Evolutionary conservation across 768 basidiomycete genomes (phyloP), one percentile per base, ranked within the genome.

Genomic region (Panaeolus cyanescens): DNA sequence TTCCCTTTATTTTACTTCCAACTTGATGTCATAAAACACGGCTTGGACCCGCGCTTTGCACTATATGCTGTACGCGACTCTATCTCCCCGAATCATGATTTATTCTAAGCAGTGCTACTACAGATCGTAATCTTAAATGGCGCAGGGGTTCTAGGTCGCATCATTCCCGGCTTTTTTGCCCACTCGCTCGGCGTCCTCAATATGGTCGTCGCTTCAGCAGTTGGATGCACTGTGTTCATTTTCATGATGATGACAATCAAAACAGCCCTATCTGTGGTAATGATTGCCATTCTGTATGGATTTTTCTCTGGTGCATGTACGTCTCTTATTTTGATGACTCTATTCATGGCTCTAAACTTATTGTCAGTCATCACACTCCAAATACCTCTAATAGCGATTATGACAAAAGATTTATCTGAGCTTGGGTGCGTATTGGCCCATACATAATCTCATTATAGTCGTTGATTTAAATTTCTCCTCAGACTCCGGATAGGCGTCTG

Each of bases 1-100:
- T 83, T 77, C 53, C 84, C 85, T 0, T 72, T 84, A 13, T 87
- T 85, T 70, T 88, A 83, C 66, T 64, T 87, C 7, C 87, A 88
- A 62, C 69, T 87, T 10, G 79, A 83, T 59, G 77, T 84, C 1
- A 73, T 83, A 28, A 70, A 75, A 54, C 83, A 83, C 58, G 79
- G 80, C 0, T 74, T 84, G 32, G 68, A 73, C 13, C 68, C 76
- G 5, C 72, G 68, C n/a, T 72, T 88, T 5, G 83, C 86, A 0
- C 86, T 88, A 60, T 86, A 87, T 61, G 79, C 79, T 30, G 86
- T 87, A 59, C 28, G 74, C 70, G 54, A 17, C 58, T 30, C 1
- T 17, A 28, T 60, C 63, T 31, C 31, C 10, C 32, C 3, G 59
- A 42, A 17, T 5, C 1, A 5, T n/a, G 6, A 13, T 56, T 37